Base-by-base conservation (phyloP, 352 stramenopile genomes). In the Phytophthora pluvialis region DNA sequence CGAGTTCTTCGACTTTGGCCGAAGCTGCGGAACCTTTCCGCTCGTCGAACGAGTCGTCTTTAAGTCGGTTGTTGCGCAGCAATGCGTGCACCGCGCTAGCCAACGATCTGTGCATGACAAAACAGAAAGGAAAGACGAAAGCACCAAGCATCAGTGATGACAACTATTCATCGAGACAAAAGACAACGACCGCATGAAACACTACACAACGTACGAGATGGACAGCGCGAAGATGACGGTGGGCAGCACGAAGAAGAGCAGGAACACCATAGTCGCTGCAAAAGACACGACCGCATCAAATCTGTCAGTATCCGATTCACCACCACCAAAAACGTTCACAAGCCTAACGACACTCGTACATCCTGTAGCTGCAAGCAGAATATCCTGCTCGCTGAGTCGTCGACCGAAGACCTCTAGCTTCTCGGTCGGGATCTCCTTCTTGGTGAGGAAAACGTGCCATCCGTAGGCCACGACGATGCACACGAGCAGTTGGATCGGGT, bases 171-270 rank as follows among this genome's bases (percentile, higher is more conserved):
- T 12, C 16, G 11, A 32, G 15, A 2, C 1, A 1, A 16, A 26
- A 49, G 13, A 25, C 21, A 3, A 47, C 47, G 35, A 38, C 21
- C 21, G 8, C 39, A 6, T 28, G 11, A 49, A 32, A 11, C 4
- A 16, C 12, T 15, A 26, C 5, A 25, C 10, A 33, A 72, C 77
- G 60, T 74, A 90, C 81, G 76, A 87, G 53, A 81, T 72, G 15
- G 82, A 89, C 8, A 91, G 60, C 44, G 80, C 81, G 52, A 91
- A 89, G 51, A 91, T 60, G 49, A 91, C 84, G 8, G 73, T 86
- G 18, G 82, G 82, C 18, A 91, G 64, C 38, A 91, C 85, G 67
- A 89, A 89, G 70, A 89, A 88, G 21, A 91, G 70, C 32, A 91
- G 65, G 55, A 91, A 91, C 39, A 91, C 75, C 56, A 87, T 74